These are phyloP conservation scores for Plasmodiophora brassicae DNA, from an alignment of 208 protist species.

Conservation along the genomic window DNA sequence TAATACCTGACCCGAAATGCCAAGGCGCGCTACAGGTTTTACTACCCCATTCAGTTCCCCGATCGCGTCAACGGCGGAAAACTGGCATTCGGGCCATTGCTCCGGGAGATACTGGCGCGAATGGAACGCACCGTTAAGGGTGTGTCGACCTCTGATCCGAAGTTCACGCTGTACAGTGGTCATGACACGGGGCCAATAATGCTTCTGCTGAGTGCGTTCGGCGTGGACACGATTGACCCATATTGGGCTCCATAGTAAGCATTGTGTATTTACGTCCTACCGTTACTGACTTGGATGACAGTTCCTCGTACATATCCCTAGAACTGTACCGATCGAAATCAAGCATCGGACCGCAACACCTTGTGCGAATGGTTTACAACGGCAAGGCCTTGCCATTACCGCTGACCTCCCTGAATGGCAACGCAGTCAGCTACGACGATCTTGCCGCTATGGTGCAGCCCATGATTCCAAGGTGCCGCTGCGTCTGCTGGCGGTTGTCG, in stretches of 20 bases:
- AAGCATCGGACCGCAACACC: too few species aligned
- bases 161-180: neutral
- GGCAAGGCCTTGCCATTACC: neutral
- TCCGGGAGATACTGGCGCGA: neutral
- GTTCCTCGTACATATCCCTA: neutral
- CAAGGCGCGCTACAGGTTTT: neutral
- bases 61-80: neutral
- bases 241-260: slow-evolving; percentile 11
- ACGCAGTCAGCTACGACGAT: too few species aligned
- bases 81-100: neutral
- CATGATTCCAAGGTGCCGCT: too few species aligned
- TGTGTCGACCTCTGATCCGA: too few species aligned
- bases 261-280: neutral
- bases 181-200: slow-evolving; percentile 8
- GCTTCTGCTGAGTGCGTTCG: slow-evolving; percentile 7
- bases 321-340: neutral
- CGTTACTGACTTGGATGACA: neutral
- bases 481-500: too few species aligned
- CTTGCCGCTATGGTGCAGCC: too few species aligned
- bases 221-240: neutral
- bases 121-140: too few species aligned
- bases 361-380: neutral
- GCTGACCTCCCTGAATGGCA: too few species aligned
- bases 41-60: neutral
- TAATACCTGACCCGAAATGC: too few species aligned